Conservation (phyloP, 2,329 filamentous ascomycete species). For the Aspergillus brunneoviolaceus region DNA sequence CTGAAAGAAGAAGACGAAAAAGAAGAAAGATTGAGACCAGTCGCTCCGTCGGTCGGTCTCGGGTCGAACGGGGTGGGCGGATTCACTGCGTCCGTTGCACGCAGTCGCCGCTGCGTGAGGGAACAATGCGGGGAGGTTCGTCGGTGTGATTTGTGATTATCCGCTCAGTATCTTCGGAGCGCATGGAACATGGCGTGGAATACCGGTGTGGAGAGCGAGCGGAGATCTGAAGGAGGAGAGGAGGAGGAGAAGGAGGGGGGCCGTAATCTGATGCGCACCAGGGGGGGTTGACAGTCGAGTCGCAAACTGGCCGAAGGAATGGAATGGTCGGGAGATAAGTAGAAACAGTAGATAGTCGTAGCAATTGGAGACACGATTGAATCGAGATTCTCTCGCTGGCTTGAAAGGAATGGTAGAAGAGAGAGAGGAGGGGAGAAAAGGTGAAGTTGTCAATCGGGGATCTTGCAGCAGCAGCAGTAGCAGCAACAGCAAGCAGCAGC, state of each 20-base stretch:
- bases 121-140: constrained; percentile 27
- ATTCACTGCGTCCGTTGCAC: neutral
- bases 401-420: neutral
- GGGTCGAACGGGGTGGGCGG: neutral
- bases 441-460: neutral
- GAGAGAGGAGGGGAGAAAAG: neutral
- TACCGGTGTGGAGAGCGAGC: constrained; percentile 5
- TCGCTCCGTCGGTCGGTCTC: constrained; percentile 1
- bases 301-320: neutral
- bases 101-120: constrained; percentile 22
- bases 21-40: neutral
- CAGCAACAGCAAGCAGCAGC: constrained; percentile 10
- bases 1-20: neutral
- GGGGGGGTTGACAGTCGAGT: constrained; percentile 3
- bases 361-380: neutral
- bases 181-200: constrained; percentile 27
- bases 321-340: neutral
- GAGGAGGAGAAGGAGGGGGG: too few species aligned
- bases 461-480: constrained; percentile 1
- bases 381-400: neutral
- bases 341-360: neutral
- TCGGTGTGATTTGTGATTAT: neutral
- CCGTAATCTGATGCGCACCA: constrained; percentile 8
- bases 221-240: constrained; percentile 8
- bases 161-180: constrained; percentile 15